phyloP scores from a whole-genome alignment of 1,139 yeast genomes.

The Sugiyamaella pinicola region DNA sequence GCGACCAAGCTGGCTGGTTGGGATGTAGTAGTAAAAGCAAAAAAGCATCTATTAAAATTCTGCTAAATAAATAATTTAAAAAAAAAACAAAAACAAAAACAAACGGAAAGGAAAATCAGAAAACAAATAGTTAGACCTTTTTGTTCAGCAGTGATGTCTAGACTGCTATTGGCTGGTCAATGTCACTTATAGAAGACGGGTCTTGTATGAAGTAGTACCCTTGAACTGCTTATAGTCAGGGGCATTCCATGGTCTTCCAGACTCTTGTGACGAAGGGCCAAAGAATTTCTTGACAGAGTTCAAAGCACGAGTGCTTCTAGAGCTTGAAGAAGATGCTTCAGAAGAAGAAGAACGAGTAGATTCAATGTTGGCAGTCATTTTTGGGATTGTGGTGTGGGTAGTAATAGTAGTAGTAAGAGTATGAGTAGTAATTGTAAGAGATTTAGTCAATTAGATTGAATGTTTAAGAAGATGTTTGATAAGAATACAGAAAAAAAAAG shows the following conservation, averaged over 20 bases:
- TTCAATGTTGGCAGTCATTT: conserved; percentile 6
- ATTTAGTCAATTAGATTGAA: background rate
- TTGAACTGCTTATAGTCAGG: conserved; percentile 13
- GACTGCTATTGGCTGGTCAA: no score
- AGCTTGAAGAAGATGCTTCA: background rate
- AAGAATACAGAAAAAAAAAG: background rate
- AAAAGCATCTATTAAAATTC: background rate
- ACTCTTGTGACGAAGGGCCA: conserved; percentile 2
- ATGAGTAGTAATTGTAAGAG: background rate
- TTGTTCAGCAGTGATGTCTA: no score
- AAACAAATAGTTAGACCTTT: no score
- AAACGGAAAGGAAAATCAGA: no score
- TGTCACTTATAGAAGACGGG: background rate
- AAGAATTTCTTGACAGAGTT: conserved; percentile 5
- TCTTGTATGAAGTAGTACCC: conserved; percentile 8
- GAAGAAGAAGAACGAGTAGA: conserved; percentile 1
- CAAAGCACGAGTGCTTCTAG: conserved; percentile 2
- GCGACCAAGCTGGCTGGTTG: no score
- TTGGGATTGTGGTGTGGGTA: background rate
- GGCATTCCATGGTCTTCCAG: conserved; percentile 5
- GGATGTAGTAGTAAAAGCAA: no score
- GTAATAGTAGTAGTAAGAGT: background rate
- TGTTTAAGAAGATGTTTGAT: background rate
- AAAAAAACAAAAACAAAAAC: background rate
- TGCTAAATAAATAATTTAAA: background rate